Evolutionary conservation across 1,284 basidiomycete genomes (phyloP).

Genomic region (Leucoagaricus sp.): DNA sequence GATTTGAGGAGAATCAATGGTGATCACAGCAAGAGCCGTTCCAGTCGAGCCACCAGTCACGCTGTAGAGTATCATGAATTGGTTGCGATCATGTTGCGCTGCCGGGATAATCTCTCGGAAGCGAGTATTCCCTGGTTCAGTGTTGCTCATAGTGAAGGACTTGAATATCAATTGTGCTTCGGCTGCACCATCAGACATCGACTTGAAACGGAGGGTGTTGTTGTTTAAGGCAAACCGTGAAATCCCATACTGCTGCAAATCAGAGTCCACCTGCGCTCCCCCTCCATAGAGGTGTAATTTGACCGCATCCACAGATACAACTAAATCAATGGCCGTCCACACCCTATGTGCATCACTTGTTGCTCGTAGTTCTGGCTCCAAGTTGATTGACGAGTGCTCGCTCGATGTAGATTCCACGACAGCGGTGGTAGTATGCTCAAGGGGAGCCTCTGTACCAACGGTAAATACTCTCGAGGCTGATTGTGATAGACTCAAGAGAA

Average conservation of each 20-base stretch:
- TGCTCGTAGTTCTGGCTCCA: conserved; percentile 60
- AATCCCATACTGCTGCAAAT: conserved; percentile 81
- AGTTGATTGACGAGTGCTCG: conserved; percentile 33
- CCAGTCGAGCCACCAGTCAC: conserved; percentile 60
- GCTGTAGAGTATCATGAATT: conserved; percentile 94
- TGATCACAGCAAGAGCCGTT: conserved; percentile 78
- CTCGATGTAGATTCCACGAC: conserved; percentile 2
- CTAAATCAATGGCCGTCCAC: conserved; percentile 77
- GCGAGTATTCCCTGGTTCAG: conserved; percentile 77
- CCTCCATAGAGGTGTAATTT: conserved; percentile 92
- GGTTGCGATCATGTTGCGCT: conserved; percentile 87
- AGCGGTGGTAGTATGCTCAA: background rate
- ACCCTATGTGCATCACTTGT: conserved; percentile 19
- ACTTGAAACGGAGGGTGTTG: conserved; percentile 81
- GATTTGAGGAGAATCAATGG: conserved; percentile 91
- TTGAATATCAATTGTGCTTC: conserved; percentile 89
- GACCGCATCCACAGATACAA: conserved; percentile 75
- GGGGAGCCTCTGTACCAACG: conserved; percentile 31
- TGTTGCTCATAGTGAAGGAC: conserved; percentile 93
- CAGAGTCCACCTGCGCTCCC: conserved; percentile 58
- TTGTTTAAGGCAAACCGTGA: conserved; percentile 85
- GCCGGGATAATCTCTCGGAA: conserved; percentile 97
- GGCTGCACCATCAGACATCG: conserved; percentile 80
- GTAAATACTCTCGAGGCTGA: conserved; percentile 76
- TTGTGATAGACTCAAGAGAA: conserved; percentile 73